Evolutionary conservation across 1,284 basidiomycete genomes (phyloP), one percentile per base, ranked within the genome.

Genomic region (Ceratorhiza oryzae-sativae): DNA sequence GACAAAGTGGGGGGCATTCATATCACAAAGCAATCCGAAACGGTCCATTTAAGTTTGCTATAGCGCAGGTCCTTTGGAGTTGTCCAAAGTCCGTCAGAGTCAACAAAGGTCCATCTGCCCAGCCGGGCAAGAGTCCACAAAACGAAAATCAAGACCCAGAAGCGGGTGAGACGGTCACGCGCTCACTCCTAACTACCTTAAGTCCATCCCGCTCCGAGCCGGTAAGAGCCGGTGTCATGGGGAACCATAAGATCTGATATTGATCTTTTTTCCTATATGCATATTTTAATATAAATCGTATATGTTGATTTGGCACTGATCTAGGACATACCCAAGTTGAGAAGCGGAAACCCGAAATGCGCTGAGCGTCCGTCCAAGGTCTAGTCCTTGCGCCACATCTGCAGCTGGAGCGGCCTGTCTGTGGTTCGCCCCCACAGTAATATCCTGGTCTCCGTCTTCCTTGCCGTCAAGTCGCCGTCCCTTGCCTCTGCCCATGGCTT

Each of bases 141-240:
- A 32, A 20, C 1, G 8, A 30, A 5, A n/a, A 48, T 41, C 46
- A 65, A 20, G 48, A 55, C 20, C 30, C 20, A 18, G 53, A 23
- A 60, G 42, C 41, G 12, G 42, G 46, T 32, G 53, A 70, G 6
- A 61, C 71, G 27, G 59, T 68, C 30, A 79, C 75, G 18, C 74
- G 77, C 49, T 79, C 77, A 74, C 89, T 90, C 1, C 79, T 84
- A 34, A 92, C 84, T 4, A 84, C 80, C 76, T 84, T 88, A 70
- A 85, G 81, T 56, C 77, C 73, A 36, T 62, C 67, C 62, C 71
- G 58, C 83, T 86, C 77, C 91, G 85, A 20, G 77, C 72, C 83
- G 1, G 83, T 84, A 42, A 81, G 71, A 42, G 80, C 67, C 15
- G 73, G 73, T 1, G 77, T 77, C 12, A 80, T 79, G 0, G 79